phyloP scores from a whole-genome alignment of 2,329 filamentous ascomycete genomes.

The Clonostachys sp. region DNA sequence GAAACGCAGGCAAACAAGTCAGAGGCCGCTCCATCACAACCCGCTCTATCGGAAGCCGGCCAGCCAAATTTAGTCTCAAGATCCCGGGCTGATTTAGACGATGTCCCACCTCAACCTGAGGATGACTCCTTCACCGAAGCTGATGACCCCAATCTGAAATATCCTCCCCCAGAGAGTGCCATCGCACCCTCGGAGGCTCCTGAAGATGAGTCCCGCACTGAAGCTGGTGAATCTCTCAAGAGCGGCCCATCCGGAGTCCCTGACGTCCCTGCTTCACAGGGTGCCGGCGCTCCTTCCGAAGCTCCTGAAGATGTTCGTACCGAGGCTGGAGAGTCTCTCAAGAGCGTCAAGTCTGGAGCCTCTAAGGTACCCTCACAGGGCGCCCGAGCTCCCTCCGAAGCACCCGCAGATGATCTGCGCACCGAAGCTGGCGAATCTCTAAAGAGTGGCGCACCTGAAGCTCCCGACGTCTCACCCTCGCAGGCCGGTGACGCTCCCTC shows the following conservation, averaged over 20 bases:
- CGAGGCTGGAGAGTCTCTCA: background rate
- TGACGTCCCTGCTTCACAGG: background rate
- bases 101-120: too few relatives aligned
- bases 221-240: too few relatives aligned
- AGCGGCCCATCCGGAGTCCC: too few relatives aligned
- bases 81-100: too few relatives aligned
- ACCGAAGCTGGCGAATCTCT: too few relatives aligned
- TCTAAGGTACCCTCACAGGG: conserved; percentile 4
- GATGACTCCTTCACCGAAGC: too few relatives aligned
- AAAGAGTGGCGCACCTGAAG: background rate
- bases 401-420: background rate
- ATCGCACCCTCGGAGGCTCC: conserved; percentile 2
- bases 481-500: conserved; percentile 3
- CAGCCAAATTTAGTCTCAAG: too few relatives aligned
- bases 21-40: conserved; percentile 7
- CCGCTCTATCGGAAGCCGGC: too few relatives aligned
- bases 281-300: background rate
- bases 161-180: conserved; percentile 3
- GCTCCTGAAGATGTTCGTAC: conserved; percentile 1
- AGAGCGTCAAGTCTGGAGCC: background rate
- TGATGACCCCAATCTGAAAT: too few relatives aligned
- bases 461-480: conserved; percentile 2
- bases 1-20: conserved; percentile 28
- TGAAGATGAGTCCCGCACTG: background rate
- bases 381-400: conserved; percentile 2